phyloP scores from a whole-genome alignment of 2,329 filamentous ascomycete species.

The Penicillium sp. region DNA sequence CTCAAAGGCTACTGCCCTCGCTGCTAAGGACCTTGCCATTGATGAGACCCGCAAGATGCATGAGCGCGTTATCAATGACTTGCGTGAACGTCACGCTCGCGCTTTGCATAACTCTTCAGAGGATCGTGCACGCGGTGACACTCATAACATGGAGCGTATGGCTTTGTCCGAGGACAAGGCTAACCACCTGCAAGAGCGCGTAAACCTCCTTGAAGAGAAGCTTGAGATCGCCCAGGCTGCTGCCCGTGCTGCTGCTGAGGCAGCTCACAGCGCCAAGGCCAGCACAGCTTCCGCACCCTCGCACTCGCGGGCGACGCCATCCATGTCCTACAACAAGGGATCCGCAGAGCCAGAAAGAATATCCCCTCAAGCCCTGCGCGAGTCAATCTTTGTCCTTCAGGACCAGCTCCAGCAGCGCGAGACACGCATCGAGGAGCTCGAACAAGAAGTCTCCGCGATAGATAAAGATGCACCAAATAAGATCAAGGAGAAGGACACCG shows the following conservation, averaged over 20 bases:
- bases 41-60: constrained; percentile 63
- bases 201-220: constrained; percentile 82
- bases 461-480: constrained; percentile 78
- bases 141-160: constrained; percentile 76
- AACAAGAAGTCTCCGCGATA: constrained; percentile 64
- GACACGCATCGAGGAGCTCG: constrained; percentile 80
- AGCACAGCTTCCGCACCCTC: constrained; percentile 37
- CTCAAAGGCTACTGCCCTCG: constrained; percentile 60
- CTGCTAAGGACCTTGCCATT: constrained; percentile 55
- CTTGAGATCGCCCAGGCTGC: constrained; percentile 86
- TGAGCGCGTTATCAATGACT: constrained; percentile 70
- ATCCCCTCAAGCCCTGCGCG: constrained; percentile 87
- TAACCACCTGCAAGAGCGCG: constrained; percentile 80
- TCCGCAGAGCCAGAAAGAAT: constrained; percentile 73
- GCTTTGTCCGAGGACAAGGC: constrained; percentile 80
- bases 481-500: constrained; percentile 86
- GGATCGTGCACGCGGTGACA: constrained; percentile 76
- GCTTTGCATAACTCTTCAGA: constrained; percentile 71
- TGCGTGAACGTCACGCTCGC: constrained; percentile 71
- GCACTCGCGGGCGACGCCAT: constrained; percentile 46
- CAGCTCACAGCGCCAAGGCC: constrained; percentile 60
- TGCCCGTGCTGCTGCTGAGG: constrained; percentile 76
- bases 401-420: constrained; percentile 96
- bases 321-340: constrained; percentile 44
- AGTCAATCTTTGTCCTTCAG: constrained; percentile 94